Conservation (phyloP, 176 grass and related monocot genomes). For the Phragmites australis region DNA sequence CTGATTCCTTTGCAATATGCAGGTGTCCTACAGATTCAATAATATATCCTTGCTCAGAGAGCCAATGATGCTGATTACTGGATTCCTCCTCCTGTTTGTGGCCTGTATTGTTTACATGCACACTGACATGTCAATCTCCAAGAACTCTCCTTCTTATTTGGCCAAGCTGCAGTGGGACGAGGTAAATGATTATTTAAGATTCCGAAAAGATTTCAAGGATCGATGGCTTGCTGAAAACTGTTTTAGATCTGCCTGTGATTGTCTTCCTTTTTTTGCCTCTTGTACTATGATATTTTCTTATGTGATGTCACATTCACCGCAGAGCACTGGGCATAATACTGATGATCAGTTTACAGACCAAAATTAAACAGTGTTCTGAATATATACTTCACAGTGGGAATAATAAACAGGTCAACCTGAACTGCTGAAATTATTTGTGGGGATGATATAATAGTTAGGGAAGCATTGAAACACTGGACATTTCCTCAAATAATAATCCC, state of each 20-base stretch:
- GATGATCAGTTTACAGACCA: not conserved
- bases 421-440: not conserved
- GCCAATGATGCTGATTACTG: slow-evolving; percentile 85
- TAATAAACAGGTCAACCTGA: too few species aligned
- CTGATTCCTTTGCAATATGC: slow-evolving; percentile 41
- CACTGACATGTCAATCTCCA: slow-evolving; percentile 94
- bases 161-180: slow-evolving; percentile 93
- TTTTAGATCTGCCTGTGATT: not conserved
- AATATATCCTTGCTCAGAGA: slow-evolving; percentile 80
- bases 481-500: not conserved
- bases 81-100: slow-evolving; percentile 84
- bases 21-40: slow-evolving; percentile 94
- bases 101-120: slow-evolving; percentile 84
- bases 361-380: not conserved
- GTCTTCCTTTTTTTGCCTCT: not conserved
- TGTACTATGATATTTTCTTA: not conserved
- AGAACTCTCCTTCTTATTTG: slow-evolving; percentile 83
- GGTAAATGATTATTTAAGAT: slow-evolving; percentile 45
- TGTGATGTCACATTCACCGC: not conserved
- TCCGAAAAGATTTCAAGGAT: not conserved
- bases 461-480: not conserved
- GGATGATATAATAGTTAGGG: not conserved
- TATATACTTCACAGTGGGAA: not conserved
- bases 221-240: not conserved
- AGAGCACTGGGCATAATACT: not conserved